Percentiles rank a stretch among this genome's conserved stretches.
Evolutionary conservation across 2,329 filamentous ascomycete genomes (phyloP).

Genomic region (Colletotrichum viniferum): DNA sequence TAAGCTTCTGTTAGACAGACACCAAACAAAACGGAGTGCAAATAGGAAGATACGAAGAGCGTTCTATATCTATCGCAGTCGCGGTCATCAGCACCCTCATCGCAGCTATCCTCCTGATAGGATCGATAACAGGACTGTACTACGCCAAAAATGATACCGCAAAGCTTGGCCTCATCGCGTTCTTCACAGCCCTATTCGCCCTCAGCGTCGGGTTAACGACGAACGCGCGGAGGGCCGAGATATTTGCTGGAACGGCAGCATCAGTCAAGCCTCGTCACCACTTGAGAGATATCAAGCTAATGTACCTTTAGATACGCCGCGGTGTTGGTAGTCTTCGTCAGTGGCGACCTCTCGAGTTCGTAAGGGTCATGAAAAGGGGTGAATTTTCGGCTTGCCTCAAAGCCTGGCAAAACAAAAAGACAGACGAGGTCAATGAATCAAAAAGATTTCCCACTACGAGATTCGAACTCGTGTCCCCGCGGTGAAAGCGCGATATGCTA

Average conservation of each 20-base stretch:
- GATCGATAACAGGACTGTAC: conserved; percentile 10
- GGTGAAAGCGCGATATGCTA: not conserved
- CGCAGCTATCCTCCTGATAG: not conserved
- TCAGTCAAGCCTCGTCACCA: not conserved
- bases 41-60: too few relatives aligned
- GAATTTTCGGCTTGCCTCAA: not conserved
- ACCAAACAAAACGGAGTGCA: too few relatives aligned
- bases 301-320: not conserved
- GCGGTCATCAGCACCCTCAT: not conserved
- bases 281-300: not conserved
- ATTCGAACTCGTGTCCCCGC: not conserved
- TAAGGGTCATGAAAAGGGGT: too few relatives aligned
- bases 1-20: too few relatives aligned
- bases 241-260: conserved; percentile 23
- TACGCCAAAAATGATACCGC: not conserved
- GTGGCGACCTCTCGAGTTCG: not conserved
- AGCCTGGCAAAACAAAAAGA: not conserved
- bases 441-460: not conserved
- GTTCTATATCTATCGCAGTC: too few relatives aligned
- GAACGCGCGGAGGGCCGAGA: conserved; percentile 19
- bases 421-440: not conserved
- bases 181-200: conserved; percentile 22
- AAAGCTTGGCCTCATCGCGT: conserved; percentile 16
- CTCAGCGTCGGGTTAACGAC: conserved; percentile 17
- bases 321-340: conserved; percentile 20